A percentile compares a stretch with the other conserved stretches of the same genome.
Conservation (phyloP, 1,284 basidiomycete genomes). For the Erythrobasidium hasegawianum region DNA sequence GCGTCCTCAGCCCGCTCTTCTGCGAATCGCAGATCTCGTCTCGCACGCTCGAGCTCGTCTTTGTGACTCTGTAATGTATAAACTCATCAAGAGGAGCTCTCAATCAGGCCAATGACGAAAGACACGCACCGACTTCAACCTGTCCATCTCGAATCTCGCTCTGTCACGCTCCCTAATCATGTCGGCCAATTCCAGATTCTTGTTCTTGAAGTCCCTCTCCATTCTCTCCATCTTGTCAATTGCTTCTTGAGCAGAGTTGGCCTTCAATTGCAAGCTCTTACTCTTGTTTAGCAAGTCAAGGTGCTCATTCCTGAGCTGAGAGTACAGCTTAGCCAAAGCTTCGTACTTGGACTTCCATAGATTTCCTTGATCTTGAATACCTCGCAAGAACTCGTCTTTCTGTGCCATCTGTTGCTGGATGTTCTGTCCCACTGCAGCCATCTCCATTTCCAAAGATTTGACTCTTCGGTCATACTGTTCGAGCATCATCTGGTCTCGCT, state of each 20-base stretch:
- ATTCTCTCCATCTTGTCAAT: conserved; percentile 98
- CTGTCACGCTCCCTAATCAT: conserved; percentile 98
- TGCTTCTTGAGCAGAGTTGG: conserved; percentile 97
- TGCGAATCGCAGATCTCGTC: conserved; percentile 89
- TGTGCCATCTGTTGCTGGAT: conserved; percentile 81
- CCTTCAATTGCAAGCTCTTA: conserved; percentile 96
- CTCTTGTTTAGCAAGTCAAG: conserved; percentile 95
- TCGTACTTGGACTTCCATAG: conserved; percentile 99
- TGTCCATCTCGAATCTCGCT: conserved; percentile 93
- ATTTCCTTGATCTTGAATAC: conserved; percentile 93
- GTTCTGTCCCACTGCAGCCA: conserved; percentile 72
- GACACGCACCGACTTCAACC: conserved; percentile 68
- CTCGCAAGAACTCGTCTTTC: conserved; percentile 93
- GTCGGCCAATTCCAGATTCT: conserved; percentile 96
- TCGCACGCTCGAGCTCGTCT: conserved; percentile 89
- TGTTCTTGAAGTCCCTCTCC: conserved; percentile 96
- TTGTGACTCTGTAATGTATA: conserved; percentile 63
- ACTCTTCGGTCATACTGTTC: conserved; percentile 99
- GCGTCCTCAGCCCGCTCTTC: conserved; percentile 97
- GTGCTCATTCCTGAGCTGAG: conserved; percentile 94
- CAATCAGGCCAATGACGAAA: background rate
- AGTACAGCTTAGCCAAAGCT: conserved; percentile 96
- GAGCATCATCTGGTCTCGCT: conserved; percentile 94
- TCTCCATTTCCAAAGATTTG: conserved; percentile 90
- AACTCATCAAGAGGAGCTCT: too few species aligned